Evolutionary conservation across 331 rosid genomes (phyloP).

Genomic region (Saraca asoca): DNA sequence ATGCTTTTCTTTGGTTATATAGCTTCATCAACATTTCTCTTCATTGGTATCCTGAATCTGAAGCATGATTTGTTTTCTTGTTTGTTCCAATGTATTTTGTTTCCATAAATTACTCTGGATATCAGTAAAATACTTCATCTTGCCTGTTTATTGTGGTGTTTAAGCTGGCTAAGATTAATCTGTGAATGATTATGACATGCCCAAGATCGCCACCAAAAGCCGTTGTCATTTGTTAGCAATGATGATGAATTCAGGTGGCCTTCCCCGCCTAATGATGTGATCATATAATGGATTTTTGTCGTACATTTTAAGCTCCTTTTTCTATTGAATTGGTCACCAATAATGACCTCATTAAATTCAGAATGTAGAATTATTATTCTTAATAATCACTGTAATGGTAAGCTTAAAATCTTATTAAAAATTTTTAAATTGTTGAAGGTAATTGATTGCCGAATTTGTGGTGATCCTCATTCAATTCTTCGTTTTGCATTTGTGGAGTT

Average conservation of each 20-base stretch:
- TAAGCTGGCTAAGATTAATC: too few relatives aligned
- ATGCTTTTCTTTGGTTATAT: too few relatives aligned
- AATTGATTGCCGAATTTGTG: constrained; percentile 92
- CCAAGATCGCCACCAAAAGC: background rate
- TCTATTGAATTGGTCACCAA: background rate
- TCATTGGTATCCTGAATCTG: too few relatives aligned
- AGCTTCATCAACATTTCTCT: too few relatives aligned
- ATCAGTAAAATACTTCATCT: too few relatives aligned
- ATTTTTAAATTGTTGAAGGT: constrained; percentile 60
- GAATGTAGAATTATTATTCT: background rate
- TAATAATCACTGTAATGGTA: background rate
- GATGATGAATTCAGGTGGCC: background rate
- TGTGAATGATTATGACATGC: background rate
- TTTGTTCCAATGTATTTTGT: too few relatives aligned
- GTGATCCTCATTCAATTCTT: constrained; percentile 93
- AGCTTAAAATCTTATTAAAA: background rate
- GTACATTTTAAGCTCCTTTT: constrained; percentile 1
- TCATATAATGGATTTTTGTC: constrained; percentile 7
- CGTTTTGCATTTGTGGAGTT: constrained; percentile 99
- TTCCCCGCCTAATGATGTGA: background rate
- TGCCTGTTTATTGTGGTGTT: too few relatives aligned
- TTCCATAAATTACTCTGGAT: too few relatives aligned
- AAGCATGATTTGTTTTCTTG: too few relatives aligned
- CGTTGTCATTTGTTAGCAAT: background rate
- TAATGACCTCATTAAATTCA: background rate